phyloP scores from a whole-genome alignment of 169 alveolate species.

The Babesia ovata region DNA sequence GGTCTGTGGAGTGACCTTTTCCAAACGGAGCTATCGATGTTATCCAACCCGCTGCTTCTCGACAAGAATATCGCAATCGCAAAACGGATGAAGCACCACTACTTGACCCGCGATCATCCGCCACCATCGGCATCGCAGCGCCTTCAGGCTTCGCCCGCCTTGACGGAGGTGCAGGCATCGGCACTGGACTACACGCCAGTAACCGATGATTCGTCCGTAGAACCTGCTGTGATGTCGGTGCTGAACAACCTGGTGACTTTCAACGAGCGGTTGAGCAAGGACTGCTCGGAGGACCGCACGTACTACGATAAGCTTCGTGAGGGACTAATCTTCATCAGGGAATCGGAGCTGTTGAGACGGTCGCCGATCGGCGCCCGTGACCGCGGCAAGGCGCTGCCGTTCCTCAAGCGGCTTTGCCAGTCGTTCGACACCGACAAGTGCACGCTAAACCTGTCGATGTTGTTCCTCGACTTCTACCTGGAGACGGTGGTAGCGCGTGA shows the following conservation, averaged over 20 bases:
- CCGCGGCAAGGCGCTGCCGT: slow-evolving; percentile 40
- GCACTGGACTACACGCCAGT: background rate
- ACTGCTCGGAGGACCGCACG: slow-evolving; percentile 40
- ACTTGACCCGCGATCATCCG: slow-evolving; percentile 16
- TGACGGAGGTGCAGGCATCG: slow-evolving; percentile 16
- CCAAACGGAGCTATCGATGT: slow-evolving; percentile 43
- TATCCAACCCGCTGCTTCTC: slow-evolving; percentile 35
- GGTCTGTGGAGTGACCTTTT: slow-evolving; percentile 64
- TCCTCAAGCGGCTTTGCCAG: slow-evolving; percentile 29
- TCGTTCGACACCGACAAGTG: slow-evolving; percentile 61
- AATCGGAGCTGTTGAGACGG: slow-evolving; percentile 31
- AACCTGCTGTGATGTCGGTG: background rate
- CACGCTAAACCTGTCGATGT: slow-evolving; percentile 47
- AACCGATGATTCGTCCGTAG: background rate
- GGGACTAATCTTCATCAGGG: slow-evolving; percentile 29
- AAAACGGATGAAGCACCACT: slow-evolving; percentile 25
- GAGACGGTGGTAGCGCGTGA: slow-evolving; percentile 5
- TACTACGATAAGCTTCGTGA: slow-evolving; percentile 34
- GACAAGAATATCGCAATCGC: slow-evolving; percentile 55
- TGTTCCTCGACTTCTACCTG: slow-evolving; percentile 53
- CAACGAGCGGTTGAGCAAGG: slow-evolving; percentile 39
- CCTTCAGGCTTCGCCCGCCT: slow-evolving; percentile 11
- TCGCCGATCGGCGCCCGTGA: slow-evolving; percentile 13
- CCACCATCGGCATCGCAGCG: background rate
- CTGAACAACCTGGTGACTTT: slow-evolving; percentile 27